A percentile compares a stretch with the other conserved stretches of the same genome.
These are phyloP conservation scores for Penicillium verrucosum DNA, from an alignment of 2,329 filamentous ascomycete species.

Conservation along the genomic window DNA sequence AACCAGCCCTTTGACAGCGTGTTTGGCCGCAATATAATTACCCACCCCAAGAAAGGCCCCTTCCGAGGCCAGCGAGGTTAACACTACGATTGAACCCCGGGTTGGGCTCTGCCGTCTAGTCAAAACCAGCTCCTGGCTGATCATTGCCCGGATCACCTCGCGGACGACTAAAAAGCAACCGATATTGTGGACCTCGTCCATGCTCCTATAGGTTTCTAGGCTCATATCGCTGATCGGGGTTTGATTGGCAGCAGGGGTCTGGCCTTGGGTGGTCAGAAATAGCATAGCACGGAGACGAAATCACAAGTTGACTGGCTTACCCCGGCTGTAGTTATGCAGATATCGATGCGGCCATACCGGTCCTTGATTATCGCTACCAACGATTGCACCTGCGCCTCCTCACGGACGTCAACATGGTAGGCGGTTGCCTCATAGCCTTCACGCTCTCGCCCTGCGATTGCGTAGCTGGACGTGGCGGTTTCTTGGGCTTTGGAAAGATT, in stretches of 20 bases:
- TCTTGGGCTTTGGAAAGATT: neutral
- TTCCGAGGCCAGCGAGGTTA: neutral
- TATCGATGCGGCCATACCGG: neutral
- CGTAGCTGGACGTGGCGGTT: neutral
- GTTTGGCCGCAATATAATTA: neutral
- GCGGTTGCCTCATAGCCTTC: neutral
- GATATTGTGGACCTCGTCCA: neutral
- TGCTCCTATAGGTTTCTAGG: neutral
- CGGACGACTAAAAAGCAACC: neutral
- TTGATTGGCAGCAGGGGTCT: neutral
- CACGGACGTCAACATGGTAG: neutral
- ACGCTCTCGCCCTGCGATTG: neutral
- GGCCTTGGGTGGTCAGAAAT: neutral
- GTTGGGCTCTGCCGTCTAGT: neutral
- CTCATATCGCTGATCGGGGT: neutral
- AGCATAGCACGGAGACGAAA: neutral
- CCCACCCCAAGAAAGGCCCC: neutral
- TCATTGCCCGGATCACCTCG: neutral
- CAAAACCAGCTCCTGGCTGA: neutral
- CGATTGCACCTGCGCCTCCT: neutral
- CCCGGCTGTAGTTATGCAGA: neutral
- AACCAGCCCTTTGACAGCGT: neutral
- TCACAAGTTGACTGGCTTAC: neutral
- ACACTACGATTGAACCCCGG: neutral
- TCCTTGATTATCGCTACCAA: neutral